Conservation (phyloP, 345 rosid genomes). For the Iberis pinnata region DNA sequence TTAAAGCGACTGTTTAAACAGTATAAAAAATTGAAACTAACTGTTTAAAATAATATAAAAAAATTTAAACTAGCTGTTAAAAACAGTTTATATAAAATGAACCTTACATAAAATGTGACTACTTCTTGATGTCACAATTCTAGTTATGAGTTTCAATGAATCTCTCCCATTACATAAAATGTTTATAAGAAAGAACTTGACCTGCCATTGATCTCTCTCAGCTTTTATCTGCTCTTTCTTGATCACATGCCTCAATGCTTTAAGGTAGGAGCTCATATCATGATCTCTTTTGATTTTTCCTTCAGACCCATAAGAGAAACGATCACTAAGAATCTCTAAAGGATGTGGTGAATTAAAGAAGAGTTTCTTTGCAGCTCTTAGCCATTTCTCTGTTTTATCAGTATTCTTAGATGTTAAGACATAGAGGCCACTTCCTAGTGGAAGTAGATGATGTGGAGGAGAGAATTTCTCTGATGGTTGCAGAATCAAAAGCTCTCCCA, state of each 20-base stretch:
- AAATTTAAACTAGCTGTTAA: too few relatives aligned
- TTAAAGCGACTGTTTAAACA: too few relatives aligned
- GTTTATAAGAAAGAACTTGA: constrained; percentile 42
- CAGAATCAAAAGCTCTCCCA: constrained; percentile 81
- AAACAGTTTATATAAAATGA: too few relatives aligned
- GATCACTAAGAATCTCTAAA: constrained; percentile 68
- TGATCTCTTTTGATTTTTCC: constrained; percentile 81
- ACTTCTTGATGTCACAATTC: constrained; percentile 29
- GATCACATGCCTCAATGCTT: constrained; percentile 34
- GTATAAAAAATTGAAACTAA: too few relatives aligned
- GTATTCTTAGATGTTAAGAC: constrained; percentile 36
- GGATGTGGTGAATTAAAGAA: constrained; percentile 87
- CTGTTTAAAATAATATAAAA: too few relatives aligned
- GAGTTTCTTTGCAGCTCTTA: constrained; percentile 46
- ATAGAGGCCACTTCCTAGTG: constrained; percentile 70
- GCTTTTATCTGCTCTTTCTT: constrained; percentile 52
- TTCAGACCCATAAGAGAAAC: constrained; percentile 65
- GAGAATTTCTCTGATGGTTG: constrained; percentile 81
- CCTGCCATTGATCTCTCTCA: constrained; percentile 27
- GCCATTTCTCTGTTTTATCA: constrained; percentile 45
- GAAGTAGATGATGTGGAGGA: constrained; percentile 74
- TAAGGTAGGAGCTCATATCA: constrained; percentile 67
- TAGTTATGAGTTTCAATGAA: constrained; percentile 49
- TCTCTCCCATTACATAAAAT: constrained; percentile 53
- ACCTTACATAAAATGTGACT: too few relatives aligned